These are phyloP conservation scores for Daldinia caldariorum DNA, from an alignment of 495 filamentous ascomycete genomes.

Conservation along the genomic window DNA sequence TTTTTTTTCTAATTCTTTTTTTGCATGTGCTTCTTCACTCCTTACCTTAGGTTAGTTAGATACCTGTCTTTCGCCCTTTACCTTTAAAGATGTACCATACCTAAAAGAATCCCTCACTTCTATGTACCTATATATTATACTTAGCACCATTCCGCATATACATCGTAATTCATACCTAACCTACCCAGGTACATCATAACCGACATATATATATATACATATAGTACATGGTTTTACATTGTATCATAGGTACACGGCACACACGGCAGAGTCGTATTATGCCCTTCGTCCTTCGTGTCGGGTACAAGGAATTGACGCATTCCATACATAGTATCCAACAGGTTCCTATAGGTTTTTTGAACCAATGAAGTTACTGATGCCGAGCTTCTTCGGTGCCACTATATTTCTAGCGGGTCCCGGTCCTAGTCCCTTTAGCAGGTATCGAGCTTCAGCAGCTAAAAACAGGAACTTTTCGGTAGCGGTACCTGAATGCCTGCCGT, in stretches of 20 bases:
- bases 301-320: constrained; percentile 40
- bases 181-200: no score
- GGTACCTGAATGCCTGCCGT: constrained; percentile 32
- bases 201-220: no score
- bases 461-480: constrained; percentile 11
- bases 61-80: neutral
- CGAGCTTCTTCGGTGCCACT: constrained; percentile 17
- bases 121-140: constrained; percentile 6
- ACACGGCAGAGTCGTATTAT: constrained; percentile 30
- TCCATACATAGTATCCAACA: constrained; percentile 8
- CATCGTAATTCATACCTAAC: neutral
- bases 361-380: constrained; percentile 37
- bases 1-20: constrained; percentile 18
- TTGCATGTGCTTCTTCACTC: constrained; percentile 45
- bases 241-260: no score
- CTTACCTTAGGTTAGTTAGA: no score
- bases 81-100: neutral
- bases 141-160: constrained; percentile 5
- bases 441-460: constrained; percentile 13
- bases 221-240: constrained; percentile 5
- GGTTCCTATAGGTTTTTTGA: neutral
- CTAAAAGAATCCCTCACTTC: neutral
- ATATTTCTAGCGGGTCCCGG: constrained; percentile 20
- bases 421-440: constrained; percentile 7
- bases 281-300: constrained; percentile 32